Conservation (phyloP, 1,139 yeast genomes). For the Taphrina communis region DNA sequence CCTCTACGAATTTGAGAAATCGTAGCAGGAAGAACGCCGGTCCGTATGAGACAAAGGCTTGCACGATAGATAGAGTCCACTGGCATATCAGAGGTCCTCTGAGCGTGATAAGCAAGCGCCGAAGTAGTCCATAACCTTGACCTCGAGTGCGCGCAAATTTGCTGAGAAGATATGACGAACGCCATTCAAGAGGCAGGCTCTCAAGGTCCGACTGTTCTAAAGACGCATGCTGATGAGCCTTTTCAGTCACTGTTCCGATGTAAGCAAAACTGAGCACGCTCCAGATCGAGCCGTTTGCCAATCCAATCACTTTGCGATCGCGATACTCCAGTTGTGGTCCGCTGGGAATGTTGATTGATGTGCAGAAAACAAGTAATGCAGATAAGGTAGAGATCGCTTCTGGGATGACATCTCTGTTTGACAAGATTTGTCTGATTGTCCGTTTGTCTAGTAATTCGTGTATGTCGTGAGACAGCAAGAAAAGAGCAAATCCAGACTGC, state of each 20-base stretch:
- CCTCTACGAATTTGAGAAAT: slow-evolving; percentile 18
- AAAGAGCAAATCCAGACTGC: not conserved
- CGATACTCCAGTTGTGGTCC: slow-evolving; percentile 22
- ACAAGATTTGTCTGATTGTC: not conserved
- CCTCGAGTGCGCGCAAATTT: slow-evolving; percentile 4
- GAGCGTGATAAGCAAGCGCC: slow-evolving; percentile 14
- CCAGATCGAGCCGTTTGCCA: slow-evolving; percentile 17
- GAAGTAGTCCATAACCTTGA: not conserved
- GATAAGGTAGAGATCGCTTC: not conserved
- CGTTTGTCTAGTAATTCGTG: not conserved
- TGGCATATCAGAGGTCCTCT: slow-evolving; percentile 4
- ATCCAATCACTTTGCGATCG: slow-evolving; percentile 6
- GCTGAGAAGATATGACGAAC: slow-evolving; percentile 7
- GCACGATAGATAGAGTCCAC: not conserved
- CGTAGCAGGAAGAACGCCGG: slow-evolving; percentile 26
- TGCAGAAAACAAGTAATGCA: not conserved
- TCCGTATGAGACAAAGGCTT: slow-evolving; percentile 4
- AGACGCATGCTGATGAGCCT: not conserved
- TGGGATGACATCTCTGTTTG: slow-evolving; percentile 2
- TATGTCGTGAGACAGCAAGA: slow-evolving; percentile 1
- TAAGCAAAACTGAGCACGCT: not conserved
- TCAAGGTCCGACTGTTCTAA: slow-evolving; percentile 15
- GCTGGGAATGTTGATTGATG: slow-evolving; percentile 5
- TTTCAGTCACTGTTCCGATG: not conserved
- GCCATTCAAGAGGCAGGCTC: not conserved